These are phyloP conservation scores for Trichoderma gamsii DNA, from an alignment of 495 filamentous ascomycete genomes.

Conservation along the genomic window DNA sequence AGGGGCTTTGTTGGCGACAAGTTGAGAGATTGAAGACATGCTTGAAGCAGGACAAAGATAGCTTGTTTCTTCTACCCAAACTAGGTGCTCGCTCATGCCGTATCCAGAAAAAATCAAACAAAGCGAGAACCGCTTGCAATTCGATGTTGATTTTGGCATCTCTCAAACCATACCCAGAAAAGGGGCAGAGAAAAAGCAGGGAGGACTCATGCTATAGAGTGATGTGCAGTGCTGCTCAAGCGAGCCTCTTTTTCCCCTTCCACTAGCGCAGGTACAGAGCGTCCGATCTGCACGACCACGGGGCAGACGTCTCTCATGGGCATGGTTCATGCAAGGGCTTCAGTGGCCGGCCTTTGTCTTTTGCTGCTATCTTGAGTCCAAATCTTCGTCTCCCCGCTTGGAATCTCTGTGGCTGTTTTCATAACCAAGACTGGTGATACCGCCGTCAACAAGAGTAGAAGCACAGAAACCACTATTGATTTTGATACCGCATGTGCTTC, in stretches of 20 bases:
- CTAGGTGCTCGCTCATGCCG: too few species aligned
- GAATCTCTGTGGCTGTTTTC: neutral
- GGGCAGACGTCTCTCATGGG: neutral
- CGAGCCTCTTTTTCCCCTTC: neutral
- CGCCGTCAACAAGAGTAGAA: neutral
- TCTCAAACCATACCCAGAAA: neutral
- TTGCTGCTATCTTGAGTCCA: neutral
- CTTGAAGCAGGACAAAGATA: too few species aligned
- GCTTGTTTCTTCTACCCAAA: too few species aligned
- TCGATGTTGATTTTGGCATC: too few species aligned
- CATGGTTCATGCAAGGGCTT: neutral
- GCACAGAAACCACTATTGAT: neutral
- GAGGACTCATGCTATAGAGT: neutral
- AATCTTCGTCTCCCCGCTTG: neutral
- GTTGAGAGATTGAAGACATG: too few species aligned
- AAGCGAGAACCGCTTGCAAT: too few species aligned
- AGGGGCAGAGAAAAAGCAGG: neutral
- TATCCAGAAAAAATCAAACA: too few species aligned
- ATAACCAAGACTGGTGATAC: neutral
- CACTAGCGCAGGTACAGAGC: slow-evolving; percentile 10
- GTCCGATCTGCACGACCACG: slow-evolving; percentile 2
- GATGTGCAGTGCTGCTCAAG: slow-evolving; percentile 8
- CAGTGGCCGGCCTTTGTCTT: neutral
- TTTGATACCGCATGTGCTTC: neutral
- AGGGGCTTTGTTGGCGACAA: neutral